Evolutionary conservation across 257 asterid species (phyloP), one percentile per base, ranked within the genome.

Genomic region (Ajuga chamaepitys): DNA sequence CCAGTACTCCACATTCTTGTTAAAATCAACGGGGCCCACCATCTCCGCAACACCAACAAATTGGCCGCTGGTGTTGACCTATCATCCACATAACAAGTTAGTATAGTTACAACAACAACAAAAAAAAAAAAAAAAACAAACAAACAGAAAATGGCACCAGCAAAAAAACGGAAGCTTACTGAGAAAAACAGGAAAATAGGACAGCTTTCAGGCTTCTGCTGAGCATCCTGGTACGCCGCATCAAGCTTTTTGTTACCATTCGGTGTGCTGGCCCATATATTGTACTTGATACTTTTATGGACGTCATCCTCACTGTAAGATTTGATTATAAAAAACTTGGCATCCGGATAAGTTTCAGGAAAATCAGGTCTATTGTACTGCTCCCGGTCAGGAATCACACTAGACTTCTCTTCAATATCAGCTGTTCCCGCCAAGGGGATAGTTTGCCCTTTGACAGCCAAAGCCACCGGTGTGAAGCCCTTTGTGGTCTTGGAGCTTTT

Each of bases 1-100:
- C 95, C 89, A 88, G 70, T 81, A 88, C 62, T 83, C 89, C 28
- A 86, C 75, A 48, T 68, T 88, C 80, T 82, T 83, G 67, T 80
- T 67, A 70, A 83, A 86, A 76, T 88, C 91, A 51, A 88, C 91
- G 3, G 78, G 74, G 1, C 91, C 96, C 34, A 35, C 70, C 96
- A 88, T 88, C 79, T 88, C 91, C 0, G 85, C 91, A 52, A 85
- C 86, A 62, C 94, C 96, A 42, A 88, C 82, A 70, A 88, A 88
- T 34, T 88, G 94, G 6, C 95, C 89, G 44, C 87, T 84, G 21
- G 82, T 73, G 76, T 86, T 86, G 2, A 86, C 95, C 88, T 84
- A 67, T n/a, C 56, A 76, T 46, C 25, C 12, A 48, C 3, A 9
- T 12, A 67, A 32, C 32, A 67, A 6, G 21, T 65, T 21, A 18